Conservation (phyloP, 176 grass and related monocot species). For the Alloteropsis semialata region DNA sequence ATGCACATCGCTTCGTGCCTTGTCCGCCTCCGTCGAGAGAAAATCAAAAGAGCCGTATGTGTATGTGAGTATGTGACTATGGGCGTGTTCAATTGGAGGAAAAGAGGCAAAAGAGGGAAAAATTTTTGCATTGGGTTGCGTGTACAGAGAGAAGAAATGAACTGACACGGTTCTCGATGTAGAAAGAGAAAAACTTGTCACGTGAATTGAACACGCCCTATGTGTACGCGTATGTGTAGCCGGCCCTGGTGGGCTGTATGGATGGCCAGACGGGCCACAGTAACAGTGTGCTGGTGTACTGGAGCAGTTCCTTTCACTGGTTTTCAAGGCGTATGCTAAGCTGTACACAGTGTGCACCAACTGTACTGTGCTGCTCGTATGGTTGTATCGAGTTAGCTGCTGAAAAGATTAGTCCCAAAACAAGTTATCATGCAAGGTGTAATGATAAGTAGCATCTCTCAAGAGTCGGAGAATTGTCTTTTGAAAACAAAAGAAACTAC, state of each 20-base stretch:
- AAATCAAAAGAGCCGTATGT: not conserved
- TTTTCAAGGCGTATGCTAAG: not conserved
- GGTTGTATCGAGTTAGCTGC: not conserved
- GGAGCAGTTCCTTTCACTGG: not conserved
- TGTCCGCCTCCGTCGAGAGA: not conserved
- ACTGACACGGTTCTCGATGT: too few relatives aligned
- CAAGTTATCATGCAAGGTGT: not conserved
- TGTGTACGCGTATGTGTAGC: not conserved
- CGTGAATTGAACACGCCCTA: too few relatives aligned
- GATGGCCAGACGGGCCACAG: not conserved
- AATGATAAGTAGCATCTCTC: not conserved
- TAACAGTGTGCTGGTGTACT: not conserved
- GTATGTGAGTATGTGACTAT: too few relatives aligned
- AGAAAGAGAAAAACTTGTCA: too few relatives aligned
- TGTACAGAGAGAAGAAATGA: too few relatives aligned
- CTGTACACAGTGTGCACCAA: not conserved
- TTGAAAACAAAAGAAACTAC: not conserved
- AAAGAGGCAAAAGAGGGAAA: too few relatives aligned
- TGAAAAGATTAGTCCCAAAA: not conserved
- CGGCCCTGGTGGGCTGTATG: not conserved
- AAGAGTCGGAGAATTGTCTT: not conserved
- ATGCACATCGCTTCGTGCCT: conserved; percentile 30
- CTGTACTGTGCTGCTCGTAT: too few relatives aligned
- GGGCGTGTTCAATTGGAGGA: too few relatives aligned
- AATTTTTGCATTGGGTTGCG: too few relatives aligned